phyloP scores from a whole-genome alignment of 768 basidiomycete genomes.

The Termitomyces sp. region DNA sequence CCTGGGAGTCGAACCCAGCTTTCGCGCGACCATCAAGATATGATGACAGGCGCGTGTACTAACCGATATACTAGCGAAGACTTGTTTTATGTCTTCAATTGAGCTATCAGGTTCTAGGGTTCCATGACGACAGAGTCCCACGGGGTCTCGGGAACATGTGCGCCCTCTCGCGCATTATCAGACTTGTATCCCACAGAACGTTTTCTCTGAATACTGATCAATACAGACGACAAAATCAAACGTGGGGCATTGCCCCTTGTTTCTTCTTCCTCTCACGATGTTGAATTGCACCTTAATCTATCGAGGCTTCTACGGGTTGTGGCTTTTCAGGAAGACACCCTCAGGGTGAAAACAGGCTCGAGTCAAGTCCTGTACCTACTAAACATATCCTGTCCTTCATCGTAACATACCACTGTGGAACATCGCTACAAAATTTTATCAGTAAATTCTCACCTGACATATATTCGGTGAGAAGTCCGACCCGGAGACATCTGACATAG shows the following conservation, averaged over 20 bases:
- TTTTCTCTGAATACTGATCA: background rate
- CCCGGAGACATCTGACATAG: background rate
- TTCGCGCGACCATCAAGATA: background rate
- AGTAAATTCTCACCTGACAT: background rate
- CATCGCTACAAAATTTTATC: background rate
- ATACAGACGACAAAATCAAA: background rate
- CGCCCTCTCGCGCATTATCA: too few species aligned
- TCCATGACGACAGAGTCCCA: too few species aligned
- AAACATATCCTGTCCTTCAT: background rate
- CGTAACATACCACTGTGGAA: background rate
- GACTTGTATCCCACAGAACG: background rate
- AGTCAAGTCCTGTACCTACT: too few species aligned
- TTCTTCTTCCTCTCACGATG: background rate
- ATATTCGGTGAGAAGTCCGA: background rate
- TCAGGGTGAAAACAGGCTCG: too few species aligned
- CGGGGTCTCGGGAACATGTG: too few species aligned
- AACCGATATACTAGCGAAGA: slow-evolving; percentile 5
- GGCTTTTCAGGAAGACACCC: background rate
- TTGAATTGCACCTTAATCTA: background rate
- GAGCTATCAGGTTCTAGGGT: too few species aligned
- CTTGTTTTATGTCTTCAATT: background rate
- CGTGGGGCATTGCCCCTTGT: background rate
- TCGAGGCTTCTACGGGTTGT: background rate
- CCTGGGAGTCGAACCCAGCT: slow-evolving; percentile 6
- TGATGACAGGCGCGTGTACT: slow-evolving; percentile 2